Percentiles rank a stretch among this genome's conserved stretches.
Evolutionary conservation across 2,329 filamentous ascomycete species (phyloP).

Genomic region (Lasiodiplodia theobromae): DNA sequence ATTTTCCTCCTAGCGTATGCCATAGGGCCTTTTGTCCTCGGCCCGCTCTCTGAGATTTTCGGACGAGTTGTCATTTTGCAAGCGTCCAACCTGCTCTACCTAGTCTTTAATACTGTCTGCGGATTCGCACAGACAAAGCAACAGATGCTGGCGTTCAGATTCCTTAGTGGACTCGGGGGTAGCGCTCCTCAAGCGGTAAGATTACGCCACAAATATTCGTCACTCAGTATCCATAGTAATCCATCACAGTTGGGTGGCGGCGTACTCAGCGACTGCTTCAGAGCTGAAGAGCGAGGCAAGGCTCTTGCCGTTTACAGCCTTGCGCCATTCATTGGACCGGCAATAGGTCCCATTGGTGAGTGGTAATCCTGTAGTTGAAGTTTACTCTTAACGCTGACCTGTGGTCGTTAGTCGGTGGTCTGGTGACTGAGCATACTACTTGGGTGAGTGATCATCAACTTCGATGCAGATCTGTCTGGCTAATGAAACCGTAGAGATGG

Average conservation of each 20-base stretch:
- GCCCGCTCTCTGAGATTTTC: constrained; percentile 57
- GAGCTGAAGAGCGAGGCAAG: constrained; percentile 66
- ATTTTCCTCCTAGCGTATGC: constrained; percentile 32
- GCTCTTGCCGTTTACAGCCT: constrained; percentile 68
- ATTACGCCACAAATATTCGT: not conserved
- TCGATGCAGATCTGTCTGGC: constrained; percentile 56
- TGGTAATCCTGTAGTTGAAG: constrained; percentile 70
- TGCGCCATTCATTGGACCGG: constrained; percentile 68
- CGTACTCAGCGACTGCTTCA: constrained; percentile 61
- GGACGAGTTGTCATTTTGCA: constrained; percentile 60
- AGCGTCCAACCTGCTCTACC: constrained; percentile 61
- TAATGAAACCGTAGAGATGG: constrained; percentile 74
- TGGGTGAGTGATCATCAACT: constrained; percentile 52
- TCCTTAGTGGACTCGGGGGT: constrained; percentile 65
- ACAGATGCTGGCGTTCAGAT: constrained; percentile 65
- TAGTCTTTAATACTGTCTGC: constrained; percentile 67
- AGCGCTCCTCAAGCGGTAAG: constrained; percentile 61
- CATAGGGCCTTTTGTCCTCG: constrained; percentile 28
- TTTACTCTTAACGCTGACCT: constrained; percentile 49
- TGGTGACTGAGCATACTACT: constrained; percentile 72
- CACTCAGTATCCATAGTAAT: not conserved
- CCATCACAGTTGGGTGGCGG: constrained; percentile 47
- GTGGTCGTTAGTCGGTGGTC: constrained; percentile 61
- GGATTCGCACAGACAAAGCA: constrained; percentile 61
- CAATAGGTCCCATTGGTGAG: constrained; percentile 62